phyloP scores from a whole-genome alignment of 2,329 filamentous ascomycete species.

The Orbilia quercus region DNA sequence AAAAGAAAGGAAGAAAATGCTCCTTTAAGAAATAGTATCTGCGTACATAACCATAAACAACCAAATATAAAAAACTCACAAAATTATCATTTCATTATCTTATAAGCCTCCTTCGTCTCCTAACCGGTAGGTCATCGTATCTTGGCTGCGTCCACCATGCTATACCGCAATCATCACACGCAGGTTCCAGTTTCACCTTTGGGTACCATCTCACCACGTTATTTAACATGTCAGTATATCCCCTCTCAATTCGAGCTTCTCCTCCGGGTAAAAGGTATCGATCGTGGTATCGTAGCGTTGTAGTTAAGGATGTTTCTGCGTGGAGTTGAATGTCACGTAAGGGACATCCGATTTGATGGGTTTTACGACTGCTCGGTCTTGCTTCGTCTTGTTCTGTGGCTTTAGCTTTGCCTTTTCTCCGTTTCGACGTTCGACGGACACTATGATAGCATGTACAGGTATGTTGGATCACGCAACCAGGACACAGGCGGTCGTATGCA shows the following conservation, averaged over 20 bases:
- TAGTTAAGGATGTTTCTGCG: conserved; percentile 38
- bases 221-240: conserved; percentile 41
- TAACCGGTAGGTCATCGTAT: conserved; percentile 38
- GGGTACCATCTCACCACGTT: conserved; percentile 49
- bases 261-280: conserved; percentile 48
- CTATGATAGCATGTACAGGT: conserved; percentile 50
- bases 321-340: conserved; percentile 43
- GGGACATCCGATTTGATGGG: conserved; percentile 43
- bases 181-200: conserved; percentile 49
- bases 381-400: conserved; percentile 37
- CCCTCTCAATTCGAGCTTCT: conserved; percentile 43
- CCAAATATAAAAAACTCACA: neutral
- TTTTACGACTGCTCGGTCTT: conserved; percentile 47
- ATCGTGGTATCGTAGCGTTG: conserved; percentile 46
- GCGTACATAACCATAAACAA: neutral
- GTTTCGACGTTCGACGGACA: conserved; percentile 44
- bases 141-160: conserved; percentile 52
- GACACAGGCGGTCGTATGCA: conserved; percentile 48
- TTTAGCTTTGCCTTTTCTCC: conserved; percentile 36
- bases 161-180: conserved; percentile 51
- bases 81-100: conserved; percentile 1
- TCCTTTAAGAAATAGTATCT: no score
- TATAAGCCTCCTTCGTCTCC: conserved; percentile 23
- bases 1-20: no score
- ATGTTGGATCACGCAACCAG: conserved; percentile 40